These are phyloP conservation scores for Cardamine occulta DNA, from an alignment of 345 rosid species.

Conservation along the genomic window DNA sequence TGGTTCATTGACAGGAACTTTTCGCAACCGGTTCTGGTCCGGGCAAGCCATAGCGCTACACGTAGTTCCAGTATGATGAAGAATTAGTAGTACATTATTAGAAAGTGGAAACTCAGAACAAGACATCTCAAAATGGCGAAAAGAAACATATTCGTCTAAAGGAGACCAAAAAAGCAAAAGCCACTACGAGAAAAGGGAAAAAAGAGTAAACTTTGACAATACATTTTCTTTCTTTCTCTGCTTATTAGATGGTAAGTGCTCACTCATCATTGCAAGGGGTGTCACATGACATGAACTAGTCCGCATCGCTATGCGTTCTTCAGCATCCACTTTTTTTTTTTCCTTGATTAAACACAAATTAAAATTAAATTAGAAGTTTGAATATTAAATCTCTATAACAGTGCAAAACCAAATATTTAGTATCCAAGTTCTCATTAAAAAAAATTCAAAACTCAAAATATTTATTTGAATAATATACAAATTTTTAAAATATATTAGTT, in stretches of 20 bases:
- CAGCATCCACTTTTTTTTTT: neutral
- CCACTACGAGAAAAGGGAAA: slow-evolving; percentile 23
- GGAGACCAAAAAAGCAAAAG: slow-evolving; percentile 39
- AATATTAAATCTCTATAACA: no score
- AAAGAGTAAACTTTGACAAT: neutral
- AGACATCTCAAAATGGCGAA: neutral
- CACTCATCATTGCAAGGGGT: neutral
- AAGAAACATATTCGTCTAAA: neutral
- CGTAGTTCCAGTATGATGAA: slow-evolving; percentile 4
- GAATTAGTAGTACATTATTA: neutral
- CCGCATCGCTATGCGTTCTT: no score
- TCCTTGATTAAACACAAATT: neutral
- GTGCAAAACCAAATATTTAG: no score
- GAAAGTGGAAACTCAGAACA: neutral
- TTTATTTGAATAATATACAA: no score
- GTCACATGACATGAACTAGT: slow-evolving; percentile 9
- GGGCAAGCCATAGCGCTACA: slow-evolving; percentile 3
- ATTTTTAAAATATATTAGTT: no score
- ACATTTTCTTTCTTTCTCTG: slow-evolving; percentile 30
- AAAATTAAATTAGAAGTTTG: neutral
- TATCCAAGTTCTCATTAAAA: no score
- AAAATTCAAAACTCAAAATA: no score
- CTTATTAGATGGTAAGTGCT: slow-evolving; percentile 22
- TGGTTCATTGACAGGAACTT: neutral
- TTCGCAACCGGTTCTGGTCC: neutral